Base-by-base conservation (phyloP, 2,329 filamentous ascomycete species). In the Phialophora tarda region DNA sequence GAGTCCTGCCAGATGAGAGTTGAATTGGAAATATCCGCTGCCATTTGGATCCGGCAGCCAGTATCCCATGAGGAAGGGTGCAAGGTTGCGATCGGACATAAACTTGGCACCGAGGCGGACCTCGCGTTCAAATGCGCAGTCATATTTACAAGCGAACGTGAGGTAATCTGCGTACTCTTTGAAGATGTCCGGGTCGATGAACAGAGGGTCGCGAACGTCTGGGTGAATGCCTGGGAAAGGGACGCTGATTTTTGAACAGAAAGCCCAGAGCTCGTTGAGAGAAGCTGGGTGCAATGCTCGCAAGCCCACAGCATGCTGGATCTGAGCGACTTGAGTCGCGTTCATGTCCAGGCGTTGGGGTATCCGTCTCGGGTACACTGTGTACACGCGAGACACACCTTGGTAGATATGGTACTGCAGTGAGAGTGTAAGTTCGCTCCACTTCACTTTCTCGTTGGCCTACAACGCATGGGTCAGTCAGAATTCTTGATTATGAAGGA, bases 371-470 rank as follows among this genome's bases (percentile, higher is more conserved):
- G 14, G 26, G n/a, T 11, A 23, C 3, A 50, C 47, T 8, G 56
- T 12, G 54, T 64, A 48, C 14, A 23, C 4, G 7, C 4, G 21
- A 14, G 24, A 51, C 17, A 68, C 5, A 3, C 14, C 21, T 34
- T 26, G 58, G 63, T 64, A 70, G 60, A 70, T 68, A 24, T 66
- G 68, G 38, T 62, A 60, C 56, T 70, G 65, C 34, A 70, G 5
- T 38, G 65, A 68, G 26, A 68, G 30, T 1, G 68, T 60, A 30
- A 70, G 58, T 32, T 51, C 47, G 28, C 38, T 26, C 68, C 68
- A 70, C n/a, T 58, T 57, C 2, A 47, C 44, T n/a, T 12, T 23
- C n/a, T 38, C 4, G 3, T 51, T 24, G 12, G 44, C 51, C 64
- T 66, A 47, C 32, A 44, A 32, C 17, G 23, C n/a, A 48, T 55